Percentiles rank a stretch among this genome's conserved stretches.
phyloP scores from a whole-genome alignment of 352 stramenopile species.

The Phytophthora cryptogea region DNA sequence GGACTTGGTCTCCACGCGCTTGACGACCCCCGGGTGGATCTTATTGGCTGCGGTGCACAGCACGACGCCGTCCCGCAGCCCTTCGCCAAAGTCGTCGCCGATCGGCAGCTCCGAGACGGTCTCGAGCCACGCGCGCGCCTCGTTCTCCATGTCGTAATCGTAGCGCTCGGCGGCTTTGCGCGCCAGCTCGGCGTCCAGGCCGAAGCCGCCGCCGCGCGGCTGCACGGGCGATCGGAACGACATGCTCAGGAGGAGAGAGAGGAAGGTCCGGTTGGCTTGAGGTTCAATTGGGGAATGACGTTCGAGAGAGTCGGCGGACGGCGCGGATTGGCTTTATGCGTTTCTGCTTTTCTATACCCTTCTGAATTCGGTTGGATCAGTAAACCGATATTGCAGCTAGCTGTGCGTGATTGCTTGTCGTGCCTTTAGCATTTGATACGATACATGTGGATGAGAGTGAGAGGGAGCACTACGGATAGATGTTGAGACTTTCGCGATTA shows the following conservation, averaged over 20 bases:
- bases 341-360: background rate
- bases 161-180: constrained; percentile 84
- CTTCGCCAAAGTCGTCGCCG: constrained; percentile 76
- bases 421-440: too few relatives aligned
- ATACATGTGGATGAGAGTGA: too few relatives aligned
- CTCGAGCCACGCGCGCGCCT: constrained; percentile 89
- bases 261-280: background rate
- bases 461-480: background rate
- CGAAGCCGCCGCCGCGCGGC: constrained; percentile 78
- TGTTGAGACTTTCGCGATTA: constrained; percentile 14
- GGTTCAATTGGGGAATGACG: constrained; percentile 32
- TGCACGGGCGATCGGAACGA: constrained; percentile 57
- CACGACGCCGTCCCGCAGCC: constrained; percentile 79
- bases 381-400: too few relatives aligned
- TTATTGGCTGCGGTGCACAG: constrained; percentile 87
- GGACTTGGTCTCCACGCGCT: constrained; percentile 81
- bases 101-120: constrained; percentile 77
- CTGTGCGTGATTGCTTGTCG: too few relatives aligned
- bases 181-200: constrained; percentile 90
- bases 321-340: background rate
- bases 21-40: constrained; percentile 68
- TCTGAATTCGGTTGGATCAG: too few relatives aligned
- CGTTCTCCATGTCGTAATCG: constrained; percentile 87
- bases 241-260: constrained; percentile 10
- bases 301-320: constrained; percentile 22